Conservation (phyloP, 371 early-diverging fungal species). For the Zychaea mexicana region DNA sequence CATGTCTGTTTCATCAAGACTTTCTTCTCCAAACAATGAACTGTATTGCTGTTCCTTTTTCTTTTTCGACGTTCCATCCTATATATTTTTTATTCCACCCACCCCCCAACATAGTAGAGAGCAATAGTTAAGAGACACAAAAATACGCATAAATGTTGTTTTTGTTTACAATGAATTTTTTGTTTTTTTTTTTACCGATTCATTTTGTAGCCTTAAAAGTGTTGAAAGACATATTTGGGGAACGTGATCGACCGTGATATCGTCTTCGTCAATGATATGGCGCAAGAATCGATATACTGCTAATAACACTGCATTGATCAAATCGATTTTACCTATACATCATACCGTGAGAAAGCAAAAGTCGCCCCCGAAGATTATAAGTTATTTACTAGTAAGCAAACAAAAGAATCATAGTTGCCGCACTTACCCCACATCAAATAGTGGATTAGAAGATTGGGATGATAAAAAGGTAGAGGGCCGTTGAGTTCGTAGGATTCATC, state of each 20-base stretch:
- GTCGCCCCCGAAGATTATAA: neutral
- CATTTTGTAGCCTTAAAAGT: constrained; percentile 55
- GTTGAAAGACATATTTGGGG: constrained; percentile 56
- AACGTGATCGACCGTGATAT: constrained; percentile 40
- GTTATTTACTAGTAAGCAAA: neutral
- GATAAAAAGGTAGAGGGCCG: constrained; percentile 74
- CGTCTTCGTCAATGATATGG: constrained; percentile 48
- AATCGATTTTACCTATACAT: constrained; percentile 64
- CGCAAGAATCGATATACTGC: constrained; percentile 53
- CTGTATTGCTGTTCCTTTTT: constrained; percentile 19
- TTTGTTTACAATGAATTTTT: no score
- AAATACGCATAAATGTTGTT: no score
- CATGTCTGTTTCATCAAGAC: constrained; percentile 18
- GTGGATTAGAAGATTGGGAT: constrained; percentile 74
- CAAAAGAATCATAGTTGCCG: neutral
- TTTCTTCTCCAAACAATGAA: constrained; percentile 43
- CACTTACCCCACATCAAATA: constrained; percentile 77
- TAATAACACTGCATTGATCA: constrained; percentile 61
- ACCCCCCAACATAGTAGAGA: no score
- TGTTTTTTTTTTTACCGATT: constrained; percentile 24
- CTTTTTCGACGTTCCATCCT: neutral
- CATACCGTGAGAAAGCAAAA: no score
- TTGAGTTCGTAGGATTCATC: constrained; percentile 58
- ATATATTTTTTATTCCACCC: neutral
- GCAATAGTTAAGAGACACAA: no score